phyloP scores from a whole-genome alignment of 345 rosid species.

The Linum tenue region DNA sequence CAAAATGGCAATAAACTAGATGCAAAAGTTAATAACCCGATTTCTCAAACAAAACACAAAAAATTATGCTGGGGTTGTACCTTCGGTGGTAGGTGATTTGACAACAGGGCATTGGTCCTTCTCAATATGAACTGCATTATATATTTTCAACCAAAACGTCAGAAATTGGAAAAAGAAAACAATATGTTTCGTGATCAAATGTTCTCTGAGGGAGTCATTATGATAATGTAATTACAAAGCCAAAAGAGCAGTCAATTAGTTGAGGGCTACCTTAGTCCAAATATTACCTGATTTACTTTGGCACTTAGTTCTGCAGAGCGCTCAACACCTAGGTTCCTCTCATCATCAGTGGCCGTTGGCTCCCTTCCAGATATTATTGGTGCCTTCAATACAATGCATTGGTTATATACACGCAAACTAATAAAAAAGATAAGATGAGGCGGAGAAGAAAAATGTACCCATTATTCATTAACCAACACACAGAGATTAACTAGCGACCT shows the following conservation, averaged over 20 bases:
- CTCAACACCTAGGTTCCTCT: conserved; percentile 64
- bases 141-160: conserved; percentile 1
- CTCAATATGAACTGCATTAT: conserved; percentile 86
- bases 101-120: conserved; percentile 83
- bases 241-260: not conserved
- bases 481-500: too few species aligned
- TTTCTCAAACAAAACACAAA: not conserved
- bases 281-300: conserved; percentile 85
- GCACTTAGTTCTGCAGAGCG: conserved; percentile 90
- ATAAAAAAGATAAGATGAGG: conserved; percentile 1
- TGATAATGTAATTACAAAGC: not conserved
- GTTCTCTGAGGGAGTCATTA: not conserved
- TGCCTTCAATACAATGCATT: conserved; percentile 28
- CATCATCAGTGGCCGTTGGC: conserved; percentile 79
- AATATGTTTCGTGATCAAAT: not conserved
- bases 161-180: conserved; percentile 4
- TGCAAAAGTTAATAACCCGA: not conserved
- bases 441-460: too few species aligned
- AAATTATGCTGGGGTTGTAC: conserved; percentile 24
- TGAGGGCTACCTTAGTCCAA: conserved; percentile 8
- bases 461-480: too few species aligned
- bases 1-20: not conserved
- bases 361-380: conserved; percentile 98
- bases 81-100: conserved; percentile 98
- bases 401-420: conserved; percentile 12